Conservation (phyloP, 805 yeast species). For the Spathaspora arborariae region DNA sequence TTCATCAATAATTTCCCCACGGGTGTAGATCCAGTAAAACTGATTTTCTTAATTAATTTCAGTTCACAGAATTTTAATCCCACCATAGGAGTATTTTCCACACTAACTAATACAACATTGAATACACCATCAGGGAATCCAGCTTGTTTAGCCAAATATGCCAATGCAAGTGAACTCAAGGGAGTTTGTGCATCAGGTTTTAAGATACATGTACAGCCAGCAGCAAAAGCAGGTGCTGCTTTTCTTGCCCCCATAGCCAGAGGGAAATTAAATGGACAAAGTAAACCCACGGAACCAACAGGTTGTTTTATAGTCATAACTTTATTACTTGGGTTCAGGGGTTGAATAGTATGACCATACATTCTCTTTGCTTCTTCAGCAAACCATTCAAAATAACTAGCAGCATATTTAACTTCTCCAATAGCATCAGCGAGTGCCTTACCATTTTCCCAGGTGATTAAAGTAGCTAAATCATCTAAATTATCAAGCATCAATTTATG, state of each 20-base stretch:
- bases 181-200: conserved; percentile 66
- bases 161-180: conserved; percentile 55
- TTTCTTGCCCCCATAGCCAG: conserved; percentile 65
- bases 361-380: conserved; percentile 54
- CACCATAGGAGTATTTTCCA: conserved; percentile 47
- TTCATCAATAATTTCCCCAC: conserved; percentile 66
- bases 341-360: conserved; percentile 56
- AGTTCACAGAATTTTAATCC: conserved; percentile 54
- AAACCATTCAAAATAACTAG: conserved; percentile 45
- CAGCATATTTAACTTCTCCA: conserved; percentile 58
- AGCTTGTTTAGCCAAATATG: conserved; percentile 51
- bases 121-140: conserved; percentile 59
- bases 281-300: conserved; percentile 59
- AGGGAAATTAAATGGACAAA: conserved; percentile 70
- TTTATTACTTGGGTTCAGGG: conserved; percentile 47
- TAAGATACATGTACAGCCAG: conserved; percentile 57
- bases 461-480: conserved; percentile 52
- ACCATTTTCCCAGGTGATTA: conserved; percentile 60
- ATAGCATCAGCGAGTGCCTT: conserved; percentile 50
- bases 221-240: conserved; percentile 63
- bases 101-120: conserved; percentile 47
- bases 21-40: conserved; percentile 76
- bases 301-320: conserved; percentile 55
- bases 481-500: conserved; percentile 51
- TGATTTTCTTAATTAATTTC: conserved; percentile 56